A percentile compares a stretch with the other conserved stretches of the same genome.
Evolutionary conservation across 225 moss, liverwort and hornwort genomes (phyloP).

Genomic region (Antitrichia curtipendula): DNA sequence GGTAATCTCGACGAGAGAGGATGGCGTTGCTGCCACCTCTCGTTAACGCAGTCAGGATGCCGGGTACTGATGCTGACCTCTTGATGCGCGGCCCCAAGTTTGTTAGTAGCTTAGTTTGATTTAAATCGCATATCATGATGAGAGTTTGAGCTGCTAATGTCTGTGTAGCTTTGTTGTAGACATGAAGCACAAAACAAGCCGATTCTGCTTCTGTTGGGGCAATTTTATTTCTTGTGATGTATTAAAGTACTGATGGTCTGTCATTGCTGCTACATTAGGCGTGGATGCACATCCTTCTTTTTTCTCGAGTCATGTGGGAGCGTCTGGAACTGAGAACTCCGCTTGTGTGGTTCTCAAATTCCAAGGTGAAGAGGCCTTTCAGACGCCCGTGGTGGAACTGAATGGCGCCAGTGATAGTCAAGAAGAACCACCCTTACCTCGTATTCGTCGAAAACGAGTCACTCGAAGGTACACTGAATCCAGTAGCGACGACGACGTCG

Average conservation of each 20-base stretch:
- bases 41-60: conserved; percentile 17
- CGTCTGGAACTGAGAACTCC: conserved; percentile 5
- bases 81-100: not conserved
- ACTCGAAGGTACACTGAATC: conserved; percentile 23
- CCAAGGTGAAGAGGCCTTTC: conserved; percentile 15
- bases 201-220: not conserved
- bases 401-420: conserved; percentile 7
- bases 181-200: not conserved
- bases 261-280: conserved; percentile 1
- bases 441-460: conserved; percentile 33
- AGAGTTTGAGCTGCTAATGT: not conserved
- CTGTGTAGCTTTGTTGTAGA: not conserved
- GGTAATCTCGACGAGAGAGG: not conserved
- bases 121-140: not conserved
- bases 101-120: not conserved
- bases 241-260: not conserved
- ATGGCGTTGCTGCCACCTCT: conserved; percentile 45
- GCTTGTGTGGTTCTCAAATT: conserved; percentile 17
- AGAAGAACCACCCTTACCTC: conserved; percentile 40
- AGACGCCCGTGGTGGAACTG: conserved; percentile 20
- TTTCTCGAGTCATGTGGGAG: conserved; percentile 13
- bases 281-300: conserved; percentile 19
- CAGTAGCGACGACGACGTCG: conserved; percentile 17
- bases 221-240: not conserved
- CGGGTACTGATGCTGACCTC: not conserved